Evolutionary conservation across 164 flowering plant genomes (phyloP), one percentile per base, ranked within the genome.

Genomic region (Sedum album): DNA sequence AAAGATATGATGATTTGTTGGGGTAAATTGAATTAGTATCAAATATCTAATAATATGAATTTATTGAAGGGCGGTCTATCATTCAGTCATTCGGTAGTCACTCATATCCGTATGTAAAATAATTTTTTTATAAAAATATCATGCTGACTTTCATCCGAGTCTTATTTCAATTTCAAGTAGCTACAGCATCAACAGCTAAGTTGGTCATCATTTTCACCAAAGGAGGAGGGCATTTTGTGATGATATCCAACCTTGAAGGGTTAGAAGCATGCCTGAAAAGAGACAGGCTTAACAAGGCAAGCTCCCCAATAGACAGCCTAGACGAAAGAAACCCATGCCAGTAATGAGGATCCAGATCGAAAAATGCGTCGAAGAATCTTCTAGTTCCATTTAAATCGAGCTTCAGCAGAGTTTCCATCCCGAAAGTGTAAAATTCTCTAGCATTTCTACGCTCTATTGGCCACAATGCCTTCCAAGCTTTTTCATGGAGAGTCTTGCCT

Each of bases 271-370:
- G 79, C 28, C 79, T 81, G 67, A 88, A 88, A n/a, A 85, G 69
- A 23, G 81, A 80, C 3, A 86, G 23, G 62, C 87, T 77, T 38
- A 90, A 46, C 76, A 63, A 30, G 51, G 70, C 77, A 68, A 90
- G 89, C 82, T 88, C 92, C 42, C 51, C 42, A 20, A 81, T 21
- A 15, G 74, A 66, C 73, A 83, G 75, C 31, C 80, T 74, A 0
- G 87, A 82, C 0, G 93, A 82, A 28, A 88, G 76, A n/a, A n/a
- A 88, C 5, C 92, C 92, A 0, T 85, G 82, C 91, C 89, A 88
- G 23, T 81, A 77, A 23, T 72, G 65, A 74, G 89, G 88, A 69
- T 84, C 81, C 66, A 86, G 75, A 73, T 84, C 86, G 73, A 91
- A 84, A 75, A 90, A 91, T 6, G 86, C 92, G 71, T 88, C 85